A percentile compares a stretch with the other conserved stretches of the same genome.
Evolutionary conservation across 805 yeast genomes (phyloP).

Genomic region (Candida piceae): DNA sequence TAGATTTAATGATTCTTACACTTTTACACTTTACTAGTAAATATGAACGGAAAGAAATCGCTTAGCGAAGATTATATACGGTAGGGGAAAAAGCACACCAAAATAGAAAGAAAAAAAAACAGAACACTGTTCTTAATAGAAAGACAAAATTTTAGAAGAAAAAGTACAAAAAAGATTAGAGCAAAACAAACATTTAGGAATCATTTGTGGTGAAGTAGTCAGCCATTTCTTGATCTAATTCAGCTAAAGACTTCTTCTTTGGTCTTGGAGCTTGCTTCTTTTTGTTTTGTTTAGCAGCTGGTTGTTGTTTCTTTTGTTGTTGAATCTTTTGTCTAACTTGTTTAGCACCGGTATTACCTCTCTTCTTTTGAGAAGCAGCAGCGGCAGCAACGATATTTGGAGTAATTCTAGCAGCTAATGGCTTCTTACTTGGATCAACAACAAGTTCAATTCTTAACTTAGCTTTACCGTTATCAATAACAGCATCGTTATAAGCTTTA

Average conservation of each 20-base stretch:
- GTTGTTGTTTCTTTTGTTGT: constrained; percentile 34
- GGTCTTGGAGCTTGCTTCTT: constrained; percentile 32
- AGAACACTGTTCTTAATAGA: no score
- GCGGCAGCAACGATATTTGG: constrained; percentile 33
- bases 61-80: no score
- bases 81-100: background rate
- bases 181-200: constrained; percentile 5
- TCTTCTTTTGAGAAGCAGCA: constrained; percentile 2
- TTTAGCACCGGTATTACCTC: constrained; percentile 14
- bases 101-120: background rate
- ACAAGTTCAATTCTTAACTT: constrained; percentile 76
- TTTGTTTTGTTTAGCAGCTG: constrained; percentile 17
- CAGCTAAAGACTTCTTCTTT: constrained; percentile 74
- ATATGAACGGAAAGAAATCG: no score
- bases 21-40: no score
- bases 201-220: constrained; percentile 75
- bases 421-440: constrained; percentile 75
- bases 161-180: background rate
- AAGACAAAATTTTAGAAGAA: background rate
- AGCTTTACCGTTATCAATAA: constrained; percentile 82
- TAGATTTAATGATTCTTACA: no score
- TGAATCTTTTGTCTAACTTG: constrained; percentile 5
- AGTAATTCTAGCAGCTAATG: constrained; percentile 68
- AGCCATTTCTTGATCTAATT: constrained; percentile 96
- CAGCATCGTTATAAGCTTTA: constrained; percentile 83